Conservation (phyloP, 495 filamentous ascomycete genomes). For the Talaromyces proteolyticus region DNA sequence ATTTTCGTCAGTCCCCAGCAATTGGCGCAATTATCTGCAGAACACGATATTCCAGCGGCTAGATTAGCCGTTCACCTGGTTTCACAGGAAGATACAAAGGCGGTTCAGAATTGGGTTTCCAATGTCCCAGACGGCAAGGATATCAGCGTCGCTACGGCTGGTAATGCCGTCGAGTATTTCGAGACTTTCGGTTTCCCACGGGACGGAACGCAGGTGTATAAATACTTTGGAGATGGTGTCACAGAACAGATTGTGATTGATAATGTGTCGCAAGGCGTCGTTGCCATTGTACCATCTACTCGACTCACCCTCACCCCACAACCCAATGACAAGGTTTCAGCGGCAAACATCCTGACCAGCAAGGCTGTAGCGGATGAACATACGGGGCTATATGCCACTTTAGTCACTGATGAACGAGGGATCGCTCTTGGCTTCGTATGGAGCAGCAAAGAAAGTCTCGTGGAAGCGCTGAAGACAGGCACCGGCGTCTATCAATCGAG, state of each 20-base stretch:
- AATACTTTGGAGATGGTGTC: slow-evolving; percentile 19
- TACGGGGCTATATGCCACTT: slow-evolving; percentile 81
- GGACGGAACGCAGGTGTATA: slow-evolving; percentile 33
- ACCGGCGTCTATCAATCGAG: slow-evolving; percentile 93
- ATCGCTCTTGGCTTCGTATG: slow-evolving; percentile 85
- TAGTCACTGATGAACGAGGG: slow-evolving; percentile 86
- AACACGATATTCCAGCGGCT: slow-evolving; percentile 50
- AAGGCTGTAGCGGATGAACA: slow-evolving; percentile 69
- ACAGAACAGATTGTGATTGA: slow-evolving; percentile 41
- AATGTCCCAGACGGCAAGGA: slow-evolving; percentile 46
- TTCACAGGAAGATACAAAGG: slow-evolving; percentile 26
- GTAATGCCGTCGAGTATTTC: slow-evolving; percentile 39
- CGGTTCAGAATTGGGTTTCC: slow-evolving; percentile 30
- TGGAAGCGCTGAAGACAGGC: slow-evolving; percentile 78
- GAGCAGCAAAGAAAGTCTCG: slow-evolving; percentile 84
- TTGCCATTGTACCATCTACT: slow-evolving; percentile 72
- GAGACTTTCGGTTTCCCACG: slow-evolving; percentile 17
- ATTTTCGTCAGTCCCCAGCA: slow-evolving; percentile 74
- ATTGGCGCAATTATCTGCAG: slow-evolving; percentile 43
- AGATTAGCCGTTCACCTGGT: slow-evolving; percentile 47
- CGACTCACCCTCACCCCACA: slow-evolving; percentile 60
- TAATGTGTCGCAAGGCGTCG: slow-evolving; percentile 53
- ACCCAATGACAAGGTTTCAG: slow-evolving; percentile 51
- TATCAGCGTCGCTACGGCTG: slow-evolving; percentile 44
- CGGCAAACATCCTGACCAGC: slow-evolving; percentile 62